These are phyloP conservation scores for Fusarium poae DNA, from an alignment of 2,329 filamentous ascomycete species.

Conservation along the genomic window DNA sequence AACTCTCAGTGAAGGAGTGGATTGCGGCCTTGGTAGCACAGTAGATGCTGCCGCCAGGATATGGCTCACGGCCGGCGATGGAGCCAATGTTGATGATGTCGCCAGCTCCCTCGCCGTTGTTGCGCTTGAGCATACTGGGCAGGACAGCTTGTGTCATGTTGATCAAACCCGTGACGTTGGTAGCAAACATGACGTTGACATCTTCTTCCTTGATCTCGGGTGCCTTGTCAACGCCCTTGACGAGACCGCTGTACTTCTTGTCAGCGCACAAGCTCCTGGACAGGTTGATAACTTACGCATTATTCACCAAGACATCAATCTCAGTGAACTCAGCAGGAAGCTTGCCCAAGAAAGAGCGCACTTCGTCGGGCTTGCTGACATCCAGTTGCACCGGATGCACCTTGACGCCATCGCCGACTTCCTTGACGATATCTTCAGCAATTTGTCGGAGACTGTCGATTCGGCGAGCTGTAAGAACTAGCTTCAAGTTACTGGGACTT, in stretches of 20 bases:
- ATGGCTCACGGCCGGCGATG: constrained; percentile 89
- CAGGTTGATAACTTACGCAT: constrained; percentile 74
- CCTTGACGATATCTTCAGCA: constrained; percentile 78
- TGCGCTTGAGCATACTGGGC: constrained; percentile 81
- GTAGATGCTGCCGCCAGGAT: constrained; percentile 88
- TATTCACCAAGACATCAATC: constrained; percentile 92
- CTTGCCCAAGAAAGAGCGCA: constrained; percentile 76
- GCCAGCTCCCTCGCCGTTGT: constrained; percentile 77
- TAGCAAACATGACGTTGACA: constrained; percentile 87
- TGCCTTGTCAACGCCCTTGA: constrained; percentile 87
- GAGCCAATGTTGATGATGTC: constrained; percentile 96
- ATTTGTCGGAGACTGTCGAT: constrained; percentile 82
- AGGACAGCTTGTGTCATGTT: constrained; percentile 95
- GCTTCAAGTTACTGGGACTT: constrained; percentile 79
- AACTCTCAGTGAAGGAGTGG: constrained; percentile 82
- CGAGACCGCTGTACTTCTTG: constrained; percentile 74
- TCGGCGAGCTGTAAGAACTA: constrained; percentile 88
- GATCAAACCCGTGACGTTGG: constrained; percentile 94
- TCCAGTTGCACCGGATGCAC: constrained; percentile 87
- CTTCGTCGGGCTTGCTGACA: constrained; percentile 81
- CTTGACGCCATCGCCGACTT: constrained; percentile 83
- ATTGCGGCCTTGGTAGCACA: constrained; percentile 93
- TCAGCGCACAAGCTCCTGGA: rapidly evolving
- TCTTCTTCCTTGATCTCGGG: constrained; percentile 88
- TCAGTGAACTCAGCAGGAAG: constrained; percentile 85